These are phyloP conservation scores for Fomitopsis schrenkii DNA, from an alignment of 1,284 basidiomycete species.

Conservation along the genomic window DNA sequence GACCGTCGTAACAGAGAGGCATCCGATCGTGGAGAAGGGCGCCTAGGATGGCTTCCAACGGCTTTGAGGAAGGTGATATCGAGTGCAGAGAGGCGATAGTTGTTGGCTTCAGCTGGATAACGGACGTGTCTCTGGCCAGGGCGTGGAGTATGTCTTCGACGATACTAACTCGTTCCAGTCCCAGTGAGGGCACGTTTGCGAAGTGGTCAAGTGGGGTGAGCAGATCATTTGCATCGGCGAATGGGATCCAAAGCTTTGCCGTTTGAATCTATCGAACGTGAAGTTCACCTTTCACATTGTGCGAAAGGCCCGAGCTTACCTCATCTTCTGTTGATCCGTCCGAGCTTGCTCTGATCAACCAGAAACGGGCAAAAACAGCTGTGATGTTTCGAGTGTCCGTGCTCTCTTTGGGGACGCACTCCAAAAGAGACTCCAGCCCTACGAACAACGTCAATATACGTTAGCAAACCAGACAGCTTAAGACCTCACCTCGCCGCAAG, in stretches of 20 bases:
- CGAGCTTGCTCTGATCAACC: constrained; percentile 19
- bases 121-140: constrained; percentile 7
- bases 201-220: constrained; percentile 27
- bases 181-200: constrained; percentile 24
- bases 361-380: constrained; percentile 24
- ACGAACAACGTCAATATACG: background rate
- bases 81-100: constrained; percentile 18
- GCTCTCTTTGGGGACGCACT: background rate
- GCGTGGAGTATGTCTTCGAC: constrained; percentile 13
- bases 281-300: background rate
- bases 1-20: constrained; percentile 41
- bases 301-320: constrained; percentile 7
- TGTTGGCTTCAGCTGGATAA: constrained; percentile 12
- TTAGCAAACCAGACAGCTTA: background rate
- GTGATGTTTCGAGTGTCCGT: background rate
- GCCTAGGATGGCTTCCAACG: constrained; percentile 47
- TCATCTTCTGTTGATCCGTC: constrained; percentile 3
- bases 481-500: constrained; percentile 31
- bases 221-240: constrained; percentile 31
- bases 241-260: constrained; percentile 45
- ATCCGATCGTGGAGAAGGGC: constrained; percentile 34
- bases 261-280: constrained; percentile 10
- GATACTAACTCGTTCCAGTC: constrained; percentile 4
- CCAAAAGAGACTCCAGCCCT: background rate
- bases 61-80: constrained; percentile 30